phyloP scores from a whole-genome alignment of 2,329 filamentous ascomycete species.

The Taxawa tesnikishii region DNA sequence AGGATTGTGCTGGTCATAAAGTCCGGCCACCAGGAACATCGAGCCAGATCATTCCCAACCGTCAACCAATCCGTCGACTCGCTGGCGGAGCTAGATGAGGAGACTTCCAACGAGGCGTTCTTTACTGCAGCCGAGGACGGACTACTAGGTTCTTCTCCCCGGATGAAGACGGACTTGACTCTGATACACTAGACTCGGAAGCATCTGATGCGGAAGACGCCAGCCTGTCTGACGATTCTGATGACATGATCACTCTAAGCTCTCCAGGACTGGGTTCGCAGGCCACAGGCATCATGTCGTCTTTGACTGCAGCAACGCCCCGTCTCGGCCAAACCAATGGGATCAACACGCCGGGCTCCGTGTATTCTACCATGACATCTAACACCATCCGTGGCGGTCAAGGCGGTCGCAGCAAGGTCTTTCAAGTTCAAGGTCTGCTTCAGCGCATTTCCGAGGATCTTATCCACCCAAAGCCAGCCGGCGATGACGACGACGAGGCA shows the following conservation, averaged over 20 bases:
- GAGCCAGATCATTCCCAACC: conserved; percentile 33
- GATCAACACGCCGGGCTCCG: conserved; percentile 70
- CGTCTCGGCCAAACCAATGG: conserved; percentile 65
- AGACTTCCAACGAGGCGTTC: conserved; percentile 82
- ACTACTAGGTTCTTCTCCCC: conserved; percentile 18
- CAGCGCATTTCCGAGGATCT: conserved; percentile 61
- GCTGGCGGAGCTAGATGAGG: conserved; percentile 42
- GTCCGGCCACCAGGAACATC: conserved; percentile 4
- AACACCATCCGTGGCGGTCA: conserved; percentile 63
- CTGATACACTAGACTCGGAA: conserved; percentile 41
- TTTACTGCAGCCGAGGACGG: conserved; percentile 79
- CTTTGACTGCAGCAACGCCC: conserved; percentile 69
- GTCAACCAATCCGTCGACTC: conserved; percentile 37
- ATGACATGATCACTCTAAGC: conserved; percentile 84
- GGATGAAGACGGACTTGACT: conserved; percentile 23
- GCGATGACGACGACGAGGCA: conserved; percentile 77
- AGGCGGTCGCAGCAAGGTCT: conserved; percentile 61
- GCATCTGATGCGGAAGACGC: conserved; percentile 53
- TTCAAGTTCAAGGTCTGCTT: conserved; percentile 70
- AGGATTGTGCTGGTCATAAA: conserved; percentile 70
- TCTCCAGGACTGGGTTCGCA: conserved; percentile 68
- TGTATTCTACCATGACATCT: conserved; percentile 79
- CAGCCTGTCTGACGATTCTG: conserved; percentile 81
- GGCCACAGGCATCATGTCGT: conserved; percentile 66
- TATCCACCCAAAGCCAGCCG: conserved; percentile 69